phyloP scores from a whole-genome alignment of 768 basidiomycete species.

The Amanita rimosa region DNA sequence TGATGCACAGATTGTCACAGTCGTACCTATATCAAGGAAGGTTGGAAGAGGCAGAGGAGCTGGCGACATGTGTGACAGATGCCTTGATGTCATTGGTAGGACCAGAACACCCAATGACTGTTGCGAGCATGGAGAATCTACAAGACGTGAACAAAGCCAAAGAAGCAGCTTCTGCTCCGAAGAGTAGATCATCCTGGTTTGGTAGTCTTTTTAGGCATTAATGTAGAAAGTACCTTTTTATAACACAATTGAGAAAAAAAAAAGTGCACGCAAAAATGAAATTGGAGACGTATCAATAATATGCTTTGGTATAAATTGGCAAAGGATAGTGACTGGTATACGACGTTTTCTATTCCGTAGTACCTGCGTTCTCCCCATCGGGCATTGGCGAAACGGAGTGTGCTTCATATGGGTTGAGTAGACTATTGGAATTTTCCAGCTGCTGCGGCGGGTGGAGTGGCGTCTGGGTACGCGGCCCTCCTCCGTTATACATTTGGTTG shows the following conservation, averaged over 20 bases:
- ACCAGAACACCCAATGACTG: not conserved
- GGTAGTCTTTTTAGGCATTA: too few species aligned
- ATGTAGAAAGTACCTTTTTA: too few species aligned
- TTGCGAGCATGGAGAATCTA: not conserved
- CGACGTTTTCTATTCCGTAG: too few species aligned
- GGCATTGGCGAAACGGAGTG: not conserved
- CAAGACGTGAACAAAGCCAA: not conserved
- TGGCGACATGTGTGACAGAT: not conserved
- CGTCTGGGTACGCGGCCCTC: not conserved
- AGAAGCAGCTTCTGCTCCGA: not conserved
- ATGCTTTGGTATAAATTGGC: too few species aligned
- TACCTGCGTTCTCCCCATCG: too few species aligned
- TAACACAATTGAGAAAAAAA: too few species aligned
- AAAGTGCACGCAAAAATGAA: too few species aligned
- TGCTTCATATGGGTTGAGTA: not conserved
- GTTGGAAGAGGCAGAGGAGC: not conserved
- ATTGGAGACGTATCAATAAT: too few species aligned
- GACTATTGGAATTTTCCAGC: not conserved
- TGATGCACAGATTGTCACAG: not conserved
- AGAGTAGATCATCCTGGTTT: not conserved
- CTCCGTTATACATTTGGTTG: slow-evolving; percentile 1
- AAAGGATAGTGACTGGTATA: too few species aligned
- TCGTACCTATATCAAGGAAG: not conserved
- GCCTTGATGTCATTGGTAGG: not conserved
- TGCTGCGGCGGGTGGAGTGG: not conserved